Evolutionary conservation across 2,329 filamentous ascomycete genomes (phyloP).

Genomic region (Xylaria sp.): DNA sequence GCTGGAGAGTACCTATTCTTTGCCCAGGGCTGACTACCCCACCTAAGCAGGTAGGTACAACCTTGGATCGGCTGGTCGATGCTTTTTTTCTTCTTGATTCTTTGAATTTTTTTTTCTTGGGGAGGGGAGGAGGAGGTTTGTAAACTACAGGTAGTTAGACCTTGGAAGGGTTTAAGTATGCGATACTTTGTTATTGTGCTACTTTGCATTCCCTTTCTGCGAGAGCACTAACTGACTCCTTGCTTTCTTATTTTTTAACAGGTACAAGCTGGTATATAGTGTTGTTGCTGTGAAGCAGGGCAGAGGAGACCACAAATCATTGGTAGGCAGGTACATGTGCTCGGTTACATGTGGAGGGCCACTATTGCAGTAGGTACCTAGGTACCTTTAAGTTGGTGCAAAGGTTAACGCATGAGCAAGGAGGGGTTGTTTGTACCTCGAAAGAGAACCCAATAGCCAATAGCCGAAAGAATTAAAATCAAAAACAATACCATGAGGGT

Average conservation of each 20-base stretch:
- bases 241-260: not conserved
- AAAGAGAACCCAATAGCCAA: not conserved
- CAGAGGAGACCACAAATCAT: not conserved
- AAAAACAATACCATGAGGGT: slow-evolving; percentile 16
- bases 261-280: not conserved
- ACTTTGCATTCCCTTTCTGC: not conserved
- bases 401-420: not conserved
- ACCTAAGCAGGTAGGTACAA: not conserved
- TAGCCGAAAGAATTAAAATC: slow-evolving; percentile 2
- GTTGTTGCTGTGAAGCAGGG: not conserved
- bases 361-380: not conserved
- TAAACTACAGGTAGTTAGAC: slow-evolving; percentile 1
- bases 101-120: not conserved
- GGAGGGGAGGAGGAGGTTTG: slow-evolving; percentile 1
- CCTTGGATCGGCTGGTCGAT: slow-evolving; percentile 2
- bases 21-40: too few relatives aligned
- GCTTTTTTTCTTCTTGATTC: not conserved
- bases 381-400: not conserved
- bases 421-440: not conserved
- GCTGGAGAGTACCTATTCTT: not conserved
- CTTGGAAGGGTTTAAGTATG: not conserved
- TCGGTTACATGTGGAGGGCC: slow-evolving; percentile 3
- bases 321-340: slow-evolving; percentile 1
- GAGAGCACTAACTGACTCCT: not conserved
- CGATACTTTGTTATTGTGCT: not conserved